phyloP scores from a whole-genome alignment of 1,284 basidiomycete species.

The Malassezia furfur region DNA sequence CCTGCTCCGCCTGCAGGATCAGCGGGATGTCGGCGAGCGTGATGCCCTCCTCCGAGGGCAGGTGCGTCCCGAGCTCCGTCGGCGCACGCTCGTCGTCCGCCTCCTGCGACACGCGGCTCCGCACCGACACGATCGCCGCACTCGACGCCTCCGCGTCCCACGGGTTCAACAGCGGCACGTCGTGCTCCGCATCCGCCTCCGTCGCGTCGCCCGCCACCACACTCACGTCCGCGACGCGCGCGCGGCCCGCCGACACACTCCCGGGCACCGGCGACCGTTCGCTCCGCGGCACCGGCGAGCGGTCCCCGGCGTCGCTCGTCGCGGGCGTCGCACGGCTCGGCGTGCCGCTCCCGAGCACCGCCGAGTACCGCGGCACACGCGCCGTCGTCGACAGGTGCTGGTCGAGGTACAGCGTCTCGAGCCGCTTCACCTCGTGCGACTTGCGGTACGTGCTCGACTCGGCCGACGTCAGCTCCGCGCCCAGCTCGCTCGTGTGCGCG shows the following conservation, averaged over 20 bases:
- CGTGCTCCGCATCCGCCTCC: background rate
- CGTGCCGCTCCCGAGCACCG: constrained; percentile 88
- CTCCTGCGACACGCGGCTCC: constrained; percentile 61
- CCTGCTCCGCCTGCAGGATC: constrained; percentile 80
- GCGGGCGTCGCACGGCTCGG: constrained; percentile 47
- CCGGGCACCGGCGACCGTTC: background rate
- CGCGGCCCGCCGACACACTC: background rate
- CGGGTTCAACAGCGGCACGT: constrained; percentile 19
- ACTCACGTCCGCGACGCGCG: background rate
- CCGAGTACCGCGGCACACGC: constrained; percentile 81
- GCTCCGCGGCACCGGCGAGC: background rate
- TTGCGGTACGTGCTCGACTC: constrained; percentile 61
- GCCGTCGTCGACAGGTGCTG: constrained; percentile 89
- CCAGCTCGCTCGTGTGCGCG: constrained; percentile 2
- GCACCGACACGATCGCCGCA: constrained; percentile 51
- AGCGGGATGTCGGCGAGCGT: constrained; percentile 95
- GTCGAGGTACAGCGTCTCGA: constrained; percentile 74
- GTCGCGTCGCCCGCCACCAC: background rate
- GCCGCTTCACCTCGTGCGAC: constrained; percentile 79
- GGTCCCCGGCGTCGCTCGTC: constrained; percentile 49
- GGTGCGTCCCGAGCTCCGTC: constrained; percentile 25
- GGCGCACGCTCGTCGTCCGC: constrained; percentile 60
- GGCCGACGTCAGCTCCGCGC: constrained; percentile 17
- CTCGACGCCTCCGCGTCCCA: background rate
- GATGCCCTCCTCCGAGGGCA: constrained; percentile 63